These are phyloP conservation scores for Strobilomyces dryophilus DNA, from an alignment of 768 basidiomycete species.

Conservation along the genomic window DNA sequence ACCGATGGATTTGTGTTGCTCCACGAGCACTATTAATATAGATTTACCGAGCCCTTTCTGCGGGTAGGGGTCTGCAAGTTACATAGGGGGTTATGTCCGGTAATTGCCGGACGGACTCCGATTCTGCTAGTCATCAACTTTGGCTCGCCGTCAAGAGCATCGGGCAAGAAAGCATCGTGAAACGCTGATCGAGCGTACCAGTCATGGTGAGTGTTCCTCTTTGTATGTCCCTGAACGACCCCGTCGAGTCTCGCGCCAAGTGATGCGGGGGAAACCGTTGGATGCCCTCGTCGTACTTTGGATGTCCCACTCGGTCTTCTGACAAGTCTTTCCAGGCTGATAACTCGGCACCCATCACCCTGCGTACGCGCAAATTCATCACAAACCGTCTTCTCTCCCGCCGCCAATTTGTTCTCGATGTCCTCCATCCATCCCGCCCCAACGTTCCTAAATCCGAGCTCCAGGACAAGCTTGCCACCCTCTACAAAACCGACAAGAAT, in stretches of 20 bases:
- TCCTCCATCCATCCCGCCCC: conserved; percentile 92
- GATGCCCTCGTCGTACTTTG: conserved; percentile 20
- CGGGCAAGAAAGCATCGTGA: conserved; percentile 22
- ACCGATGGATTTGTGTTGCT: conserved; percentile 13
- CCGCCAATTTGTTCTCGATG: conserved; percentile 92
- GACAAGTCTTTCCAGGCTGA: conserved; percentile 53
- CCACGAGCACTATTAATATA: too few species aligned
- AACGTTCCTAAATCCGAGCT: conserved; percentile 93
- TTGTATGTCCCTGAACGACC: conserved; percentile 3
- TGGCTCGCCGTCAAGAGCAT: conserved; percentile 24
- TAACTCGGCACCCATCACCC: conserved; percentile 80
- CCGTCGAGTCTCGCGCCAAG: conserved; percentile 6
- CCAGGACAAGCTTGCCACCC: conserved; percentile 81
- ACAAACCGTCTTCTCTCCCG: conserved; percentile 96
- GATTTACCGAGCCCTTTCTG: too few species aligned
- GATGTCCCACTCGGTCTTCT: conserved; percentile 22
- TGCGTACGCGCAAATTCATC: conserved; percentile 99
- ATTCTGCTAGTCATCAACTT: conserved; percentile 12
- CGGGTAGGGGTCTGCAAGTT: too few species aligned
- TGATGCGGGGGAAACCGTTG: conserved; percentile 13
- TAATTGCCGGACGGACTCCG: conserved; percentile 38
- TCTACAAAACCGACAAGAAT: conserved; percentile 91
- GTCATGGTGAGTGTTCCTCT: conserved; percentile 35
- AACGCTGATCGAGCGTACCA: conserved; percentile 16
- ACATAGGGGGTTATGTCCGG: conserved; percentile 34